A percentile compares a stretch with the other conserved stretches of the same genome.
phyloP scores from a whole-genome alignment of 208 protist species.

The Strigomonas galati region DNA sequence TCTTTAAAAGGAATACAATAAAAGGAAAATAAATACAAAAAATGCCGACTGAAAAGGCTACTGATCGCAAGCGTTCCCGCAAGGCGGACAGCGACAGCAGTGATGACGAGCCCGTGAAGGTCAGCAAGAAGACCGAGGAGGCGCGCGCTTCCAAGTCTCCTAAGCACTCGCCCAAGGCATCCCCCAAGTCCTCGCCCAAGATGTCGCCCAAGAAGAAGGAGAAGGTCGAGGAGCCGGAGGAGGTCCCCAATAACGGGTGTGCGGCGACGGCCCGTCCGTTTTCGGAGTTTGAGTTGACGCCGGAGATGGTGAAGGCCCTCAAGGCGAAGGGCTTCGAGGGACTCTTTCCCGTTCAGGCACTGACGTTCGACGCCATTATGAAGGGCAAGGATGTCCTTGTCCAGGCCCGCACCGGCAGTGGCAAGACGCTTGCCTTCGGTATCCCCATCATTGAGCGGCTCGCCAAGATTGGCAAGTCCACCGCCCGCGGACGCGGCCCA shows the following conservation, averaged over 20 bases:
- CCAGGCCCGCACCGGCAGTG: conserved; percentile 91
- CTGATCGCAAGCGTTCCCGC: conserved; percentile 1
- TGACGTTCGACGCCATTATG: conserved; percentile 92
- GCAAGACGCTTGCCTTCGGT: conserved; percentile 94
- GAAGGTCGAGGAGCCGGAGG: conserved; percentile 19
- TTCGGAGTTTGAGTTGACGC: conserved; percentile 77
- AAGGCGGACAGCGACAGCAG: conserved; percentile 31
- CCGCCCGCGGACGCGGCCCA: conserved; percentile 66
- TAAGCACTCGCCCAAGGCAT: not conserved
- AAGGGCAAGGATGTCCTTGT: conserved; percentile 88
- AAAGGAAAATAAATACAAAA: conserved; percentile 18
- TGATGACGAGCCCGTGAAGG: conserved; percentile 34
- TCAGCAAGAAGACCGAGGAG: conserved; percentile 15
- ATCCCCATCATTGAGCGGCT: conserved; percentile 90
- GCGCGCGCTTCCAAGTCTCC: not conserved
- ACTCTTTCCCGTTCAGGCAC: conserved; percentile 92
- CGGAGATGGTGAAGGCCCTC: conserved; percentile 69
- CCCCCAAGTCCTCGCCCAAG: not conserved
- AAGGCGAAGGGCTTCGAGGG: conserved; percentile 71
- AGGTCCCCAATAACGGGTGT: conserved; percentile 68
- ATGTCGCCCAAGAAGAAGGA: not conserved
- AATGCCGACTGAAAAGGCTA: not conserved
- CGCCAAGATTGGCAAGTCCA: conserved; percentile 19
- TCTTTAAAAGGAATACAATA: not conserved
- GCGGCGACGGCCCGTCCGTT: conserved; percentile 62